Base-by-base conservation (phyloP, 202 grass and related monocot genomes). In the Zoysia matrella region DNA sequence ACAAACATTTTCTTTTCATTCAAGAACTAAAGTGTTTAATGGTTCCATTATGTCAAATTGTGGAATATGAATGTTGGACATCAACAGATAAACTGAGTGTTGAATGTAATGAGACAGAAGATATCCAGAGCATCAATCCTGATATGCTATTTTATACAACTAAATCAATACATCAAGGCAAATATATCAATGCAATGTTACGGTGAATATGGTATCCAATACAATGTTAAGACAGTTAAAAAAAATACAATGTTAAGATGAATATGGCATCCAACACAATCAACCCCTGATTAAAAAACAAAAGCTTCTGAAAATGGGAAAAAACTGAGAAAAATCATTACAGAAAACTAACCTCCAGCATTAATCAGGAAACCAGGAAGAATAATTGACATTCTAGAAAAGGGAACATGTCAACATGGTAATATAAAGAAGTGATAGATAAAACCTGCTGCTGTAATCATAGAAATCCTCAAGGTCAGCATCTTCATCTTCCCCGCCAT, bases 401-500 rank as follows among this genome's bases (percentile, higher is more conserved):
- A 82, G 2, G 7, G 53, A 77, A 77, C 3, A 67, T 60, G 65
- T 22, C 58, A 67, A 42, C 50, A 52, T 60, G 58, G 54, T 67
- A 60, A 42, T 36, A 36, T 58, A 80, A 39, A 80, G 11, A 54
- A 62, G 45, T 82, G 44, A 0, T 56, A 49, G 3, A 82, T 65
- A 81, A 11, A 75, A 98, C 96, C 93, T 99, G 91, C 93, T 89
- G 80, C 90, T 92, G 67, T 96, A 99, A 80, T 96, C 96, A 57
- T 96, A 99, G 57, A 99, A 99, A 51, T 99, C 96, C 86, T 99
- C 96, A 13, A 96, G 85, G 75, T 99, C 93, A 68, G 74, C 91
- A 92, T 99, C 96, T 77, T 99, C 96, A 73, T 96, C 96, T 55
- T 94, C 93, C 74, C 85, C 96, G 66, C 91, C 96, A 89, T 99